phyloP scores from a whole-genome alignment of 2,329 filamentous ascomycete species.

The Annulohypoxylon truncatum region DNA sequence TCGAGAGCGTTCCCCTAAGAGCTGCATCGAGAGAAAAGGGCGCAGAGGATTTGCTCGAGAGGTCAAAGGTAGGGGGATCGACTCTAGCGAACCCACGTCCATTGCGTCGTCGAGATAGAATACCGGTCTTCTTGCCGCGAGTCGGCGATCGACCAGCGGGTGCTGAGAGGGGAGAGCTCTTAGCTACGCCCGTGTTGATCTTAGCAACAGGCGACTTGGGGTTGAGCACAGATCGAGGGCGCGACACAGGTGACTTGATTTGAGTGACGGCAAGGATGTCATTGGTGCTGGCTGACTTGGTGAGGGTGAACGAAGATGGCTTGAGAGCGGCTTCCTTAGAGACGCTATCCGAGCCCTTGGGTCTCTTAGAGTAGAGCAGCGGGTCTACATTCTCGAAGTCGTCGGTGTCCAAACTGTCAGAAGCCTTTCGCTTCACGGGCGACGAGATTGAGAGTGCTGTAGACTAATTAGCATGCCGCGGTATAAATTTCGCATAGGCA shows the following conservation, averaged over 20 bases:
- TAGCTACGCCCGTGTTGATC: constrained; percentile 57
- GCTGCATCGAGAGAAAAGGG: constrained; percentile 90
- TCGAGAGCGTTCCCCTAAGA: constrained; percentile 78
- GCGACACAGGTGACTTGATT: constrained; percentile 50
- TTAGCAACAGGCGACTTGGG: constrained; percentile 64
- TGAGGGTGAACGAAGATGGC: constrained; percentile 59
- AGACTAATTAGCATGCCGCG: constrained; percentile 44
- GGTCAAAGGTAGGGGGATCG: constrained; percentile 73
- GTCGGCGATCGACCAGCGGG: constrained; percentile 84
- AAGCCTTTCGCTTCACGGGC: constrained; percentile 68
- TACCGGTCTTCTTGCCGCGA: constrained; percentile 74
- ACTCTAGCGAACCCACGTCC: constrained; percentile 73
- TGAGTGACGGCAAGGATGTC: constrained; percentile 52
- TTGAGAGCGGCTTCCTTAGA: constrained; percentile 61
- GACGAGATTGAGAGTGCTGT: constrained; percentile 57
- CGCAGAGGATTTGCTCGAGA: constrained; percentile 60
- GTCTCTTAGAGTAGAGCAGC: constrained; percentile 66
- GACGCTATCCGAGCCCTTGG: constrained; percentile 61
- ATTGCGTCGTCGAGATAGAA: constrained; percentile 75
- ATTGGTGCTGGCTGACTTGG: constrained; percentile 55
- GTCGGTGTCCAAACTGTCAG: constrained; percentile 61
- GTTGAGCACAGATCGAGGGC: constrained; percentile 60
- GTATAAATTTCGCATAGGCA: neutral
- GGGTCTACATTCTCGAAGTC: constrained; percentile 74
- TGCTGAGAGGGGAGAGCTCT: constrained; percentile 69